phyloP scores from a whole-genome alignment of 1,284 basidiomycete species.

The Cryptococcus neoformans region DNA sequence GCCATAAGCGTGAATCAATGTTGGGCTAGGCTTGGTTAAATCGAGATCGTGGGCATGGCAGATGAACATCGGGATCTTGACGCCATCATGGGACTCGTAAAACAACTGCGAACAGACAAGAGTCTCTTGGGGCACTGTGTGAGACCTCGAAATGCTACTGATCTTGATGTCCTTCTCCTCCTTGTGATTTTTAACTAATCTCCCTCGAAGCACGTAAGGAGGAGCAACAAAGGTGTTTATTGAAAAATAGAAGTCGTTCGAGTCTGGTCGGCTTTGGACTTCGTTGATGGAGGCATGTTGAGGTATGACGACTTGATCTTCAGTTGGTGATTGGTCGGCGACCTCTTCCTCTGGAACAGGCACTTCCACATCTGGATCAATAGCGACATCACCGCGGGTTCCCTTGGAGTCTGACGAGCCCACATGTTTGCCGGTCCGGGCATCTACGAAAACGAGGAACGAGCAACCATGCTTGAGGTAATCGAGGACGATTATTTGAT shows the following conservation, averaged over 20 bases:
- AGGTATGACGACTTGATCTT: conserved; percentile 12
- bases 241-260: conserved; percentile 13
- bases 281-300: conserved; percentile 15
- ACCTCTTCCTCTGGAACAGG: conserved; percentile 18
- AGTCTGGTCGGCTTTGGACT: conserved; percentile 8
- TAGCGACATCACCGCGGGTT: conserved; percentile 11
- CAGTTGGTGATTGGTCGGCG: neutral
- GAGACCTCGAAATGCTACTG: conserved; percentile 1
- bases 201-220: conserved; percentile 15
- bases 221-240: conserved; percentile 22
- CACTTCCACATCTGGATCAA: conserved; percentile 4
- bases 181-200: neutral
- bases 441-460: conserved; percentile 15
- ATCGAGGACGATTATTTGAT: conserved; percentile 11
- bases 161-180: conserved; percentile 10
- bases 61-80: conserved; percentile 18
- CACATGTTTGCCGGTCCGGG: conserved; percentile 12
- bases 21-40: conserved; percentile 7
- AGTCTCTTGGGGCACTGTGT: conserved; percentile 5
- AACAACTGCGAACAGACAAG: conserved; percentile 16
- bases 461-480: conserved; percentile 20
- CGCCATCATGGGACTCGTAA: conserved; percentile 15
- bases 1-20: conserved; percentile 16
- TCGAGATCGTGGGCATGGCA: conserved; percentile 16
- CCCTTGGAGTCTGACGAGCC: conserved; percentile 10